Evolutionary conservation across 129 eudicot species (phyloP).

Genomic region (Calendula officinalis): DNA sequence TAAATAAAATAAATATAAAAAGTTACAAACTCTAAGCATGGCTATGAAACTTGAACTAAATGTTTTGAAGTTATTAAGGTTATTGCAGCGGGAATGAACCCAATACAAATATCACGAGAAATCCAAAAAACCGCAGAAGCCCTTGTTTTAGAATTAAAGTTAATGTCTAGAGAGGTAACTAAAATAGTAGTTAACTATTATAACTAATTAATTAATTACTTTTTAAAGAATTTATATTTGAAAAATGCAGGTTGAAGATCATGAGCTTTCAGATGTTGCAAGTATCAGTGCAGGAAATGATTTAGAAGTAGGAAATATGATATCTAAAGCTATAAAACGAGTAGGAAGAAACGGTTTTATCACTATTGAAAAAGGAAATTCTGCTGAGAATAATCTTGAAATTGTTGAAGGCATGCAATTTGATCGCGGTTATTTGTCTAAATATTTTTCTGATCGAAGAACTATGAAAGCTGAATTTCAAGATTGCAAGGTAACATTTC

Average conservation of each 20-base stretch:
- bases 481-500: slow-evolving; percentile 67
- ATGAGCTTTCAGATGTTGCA: slow-evolving; percentile 84
- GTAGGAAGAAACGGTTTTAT: slow-evolving; percentile 82
- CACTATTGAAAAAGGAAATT: slow-evolving; percentile 70
- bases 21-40: not conserved
- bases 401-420: slow-evolving; percentile 86
- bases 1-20: not conserved
- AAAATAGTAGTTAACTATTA: not conserved
- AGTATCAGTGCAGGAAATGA: slow-evolving; percentile 91
- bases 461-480: slow-evolving; percentile 64
- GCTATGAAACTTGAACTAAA: slow-evolving; percentile 1
- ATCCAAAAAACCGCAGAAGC: slow-evolving; percentile 79
- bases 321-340: slow-evolving; percentile 59
- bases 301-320: slow-evolving; percentile 67
- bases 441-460: slow-evolving; percentile 69
- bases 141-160: slow-evolving; percentile 66
- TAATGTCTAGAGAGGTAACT: slow-evolving; percentile 73
- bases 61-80: slow-evolving; percentile 44
- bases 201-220: too few species aligned
- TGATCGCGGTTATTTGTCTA: slow-evolving; percentile 90
- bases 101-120: slow-evolving; percentile 77
- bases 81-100: slow-evolving; percentile 78
- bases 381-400: slow-evolving; percentile 43
- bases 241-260: slow-evolving; percentile 76
- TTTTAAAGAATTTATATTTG: slow-evolving; percentile 16